Conservation (phyloP, 2,329 filamentous ascomycete species). For the Tricladium varicosporioides region DNA sequence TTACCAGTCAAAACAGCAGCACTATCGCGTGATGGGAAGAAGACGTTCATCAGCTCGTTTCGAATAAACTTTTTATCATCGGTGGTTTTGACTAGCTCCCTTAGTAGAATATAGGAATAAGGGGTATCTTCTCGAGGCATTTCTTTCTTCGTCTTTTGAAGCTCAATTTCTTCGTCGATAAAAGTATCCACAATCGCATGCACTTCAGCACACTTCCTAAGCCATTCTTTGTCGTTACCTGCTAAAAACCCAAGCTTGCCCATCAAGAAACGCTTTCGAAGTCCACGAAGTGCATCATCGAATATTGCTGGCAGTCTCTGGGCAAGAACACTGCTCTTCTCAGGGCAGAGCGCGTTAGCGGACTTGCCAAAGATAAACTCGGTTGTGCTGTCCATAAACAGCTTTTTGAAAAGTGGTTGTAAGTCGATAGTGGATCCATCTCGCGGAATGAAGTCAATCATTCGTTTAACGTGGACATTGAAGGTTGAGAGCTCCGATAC, state of each 20-base stretch:
- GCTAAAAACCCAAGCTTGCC: slow-evolving; percentile 6
- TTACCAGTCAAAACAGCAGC: slow-evolving; percentile 32
- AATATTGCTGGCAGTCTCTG: slow-evolving; percentile 9
- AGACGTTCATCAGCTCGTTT: slow-evolving; percentile 33
- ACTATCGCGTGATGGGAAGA: slow-evolving; percentile 41
- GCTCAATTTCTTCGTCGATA: slow-evolving; percentile 28
- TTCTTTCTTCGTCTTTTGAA: neutral
- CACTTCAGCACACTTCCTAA: slow-evolving; percentile 7
- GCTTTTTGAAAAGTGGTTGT: slow-evolving; percentile 59
- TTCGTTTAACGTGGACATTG: slow-evolving; percentile 54
- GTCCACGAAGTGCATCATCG: slow-evolving; percentile 9
- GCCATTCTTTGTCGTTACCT: slow-evolving; percentile 7
- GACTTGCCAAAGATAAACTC: slow-evolving; percentile 20
- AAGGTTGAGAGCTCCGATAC: slow-evolving; percentile 52
- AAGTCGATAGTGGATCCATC: slow-evolving; percentile 55
- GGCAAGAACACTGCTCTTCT: neutral
- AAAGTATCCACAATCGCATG: slow-evolving; percentile 15
- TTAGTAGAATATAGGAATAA: neutral
- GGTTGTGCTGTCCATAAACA: slow-evolving; percentile 56
- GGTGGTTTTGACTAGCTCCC: neutral
- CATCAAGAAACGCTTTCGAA: slow-evolving; percentile 7
- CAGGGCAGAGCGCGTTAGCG: slow-evolving; percentile 32
- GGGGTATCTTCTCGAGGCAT: neutral
- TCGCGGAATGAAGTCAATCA: slow-evolving; percentile 55
- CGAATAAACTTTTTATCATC: slow-evolving; percentile 6